These are phyloP conservation scores for Fraxinus baroniana DNA, from an alignment of 305 asterid species.

Conservation along the genomic window DNA sequence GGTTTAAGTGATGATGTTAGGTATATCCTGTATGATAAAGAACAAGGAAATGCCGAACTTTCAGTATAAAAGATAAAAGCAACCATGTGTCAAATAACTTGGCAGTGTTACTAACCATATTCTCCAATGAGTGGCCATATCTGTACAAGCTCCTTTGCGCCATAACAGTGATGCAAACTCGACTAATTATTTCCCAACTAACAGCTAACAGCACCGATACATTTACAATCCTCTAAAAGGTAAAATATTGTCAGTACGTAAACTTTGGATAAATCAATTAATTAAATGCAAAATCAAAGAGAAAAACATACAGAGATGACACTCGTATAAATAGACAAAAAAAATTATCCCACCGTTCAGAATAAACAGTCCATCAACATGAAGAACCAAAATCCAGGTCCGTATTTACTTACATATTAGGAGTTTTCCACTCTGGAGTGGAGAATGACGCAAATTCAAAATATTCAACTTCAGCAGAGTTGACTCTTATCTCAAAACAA, in stretches of 20 bases:
- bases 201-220: slow-evolving; percentile 17
- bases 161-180: slow-evolving; percentile 22
- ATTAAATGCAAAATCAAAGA: background rate
- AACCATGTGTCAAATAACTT: background rate
- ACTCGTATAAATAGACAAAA: background rate
- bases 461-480: background rate
- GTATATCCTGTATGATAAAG: background rate
- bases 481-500: background rate
- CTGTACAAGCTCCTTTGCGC: slow-evolving; percentile 26
- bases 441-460: background rate
- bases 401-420: background rate
- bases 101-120: slow-evolving; percentile 23
- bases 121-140: background rate
- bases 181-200: slow-evolving; percentile 29
- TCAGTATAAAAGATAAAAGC: background rate
- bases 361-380: background rate
- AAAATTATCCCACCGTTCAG: background rate
- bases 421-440: background rate
- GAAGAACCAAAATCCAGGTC: background rate
- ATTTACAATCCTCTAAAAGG: slow-evolving; percentile 14
- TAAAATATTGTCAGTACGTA: background rate
- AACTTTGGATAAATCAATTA: background rate
- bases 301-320: background rate
- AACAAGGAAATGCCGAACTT: background rate
- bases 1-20: background rate